A percentile compares a stretch with the other conserved stretches of the same genome.
Evolutionary conservation across 495 filamentous ascomycete genomes (phyloP).

Genomic region (Endocarpon pusillum): DNA sequence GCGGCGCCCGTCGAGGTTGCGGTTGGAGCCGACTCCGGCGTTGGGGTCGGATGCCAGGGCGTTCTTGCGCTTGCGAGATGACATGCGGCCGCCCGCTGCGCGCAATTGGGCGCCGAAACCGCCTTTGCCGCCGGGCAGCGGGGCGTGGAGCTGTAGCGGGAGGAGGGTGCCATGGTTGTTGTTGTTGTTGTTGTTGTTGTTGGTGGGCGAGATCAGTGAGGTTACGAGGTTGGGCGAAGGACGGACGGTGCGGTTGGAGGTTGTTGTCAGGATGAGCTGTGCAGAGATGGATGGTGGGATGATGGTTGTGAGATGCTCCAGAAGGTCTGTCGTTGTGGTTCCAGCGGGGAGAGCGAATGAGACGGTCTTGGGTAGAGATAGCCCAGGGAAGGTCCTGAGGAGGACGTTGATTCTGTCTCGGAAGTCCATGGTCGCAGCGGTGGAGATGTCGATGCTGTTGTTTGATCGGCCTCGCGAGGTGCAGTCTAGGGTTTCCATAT

Average conservation of each 20-base stretch:
- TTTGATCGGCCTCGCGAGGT: no score
- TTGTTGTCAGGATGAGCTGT: conserved; percentile 63
- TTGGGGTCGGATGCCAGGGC: conserved; percentile 69
- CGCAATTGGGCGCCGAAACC: conserved; percentile 95
- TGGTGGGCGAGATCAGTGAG: conserved; percentile 30
- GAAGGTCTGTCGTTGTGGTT: conserved; percentile 50
- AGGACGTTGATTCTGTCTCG: conserved; percentile 62
- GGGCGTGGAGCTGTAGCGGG: conserved; percentile 56
- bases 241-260: conserved; percentile 53
- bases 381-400: conserved; percentile 65
- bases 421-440: conserved; percentile 18
- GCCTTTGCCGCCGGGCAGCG: conserved; percentile 81
- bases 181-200: no score
- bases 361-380: conserved; percentile 62
- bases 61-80: conserved; percentile 72
- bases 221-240: conserved; percentile 19
- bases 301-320: conserved; percentile 38
- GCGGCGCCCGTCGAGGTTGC: conserved; percentile 84
- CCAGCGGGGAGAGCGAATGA: conserved; percentile 47
- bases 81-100: conserved; percentile 95
- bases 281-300: conserved; percentile 39
- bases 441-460: background rate
- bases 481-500: no score
- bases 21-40: conserved; percentile 74
- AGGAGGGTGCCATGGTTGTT: conserved; percentile 49